These are phyloP conservation scores for Eucalyptus paniculata DNA, from an alignment of 345 rosid genomes.

Conservation along the genomic window DNA sequence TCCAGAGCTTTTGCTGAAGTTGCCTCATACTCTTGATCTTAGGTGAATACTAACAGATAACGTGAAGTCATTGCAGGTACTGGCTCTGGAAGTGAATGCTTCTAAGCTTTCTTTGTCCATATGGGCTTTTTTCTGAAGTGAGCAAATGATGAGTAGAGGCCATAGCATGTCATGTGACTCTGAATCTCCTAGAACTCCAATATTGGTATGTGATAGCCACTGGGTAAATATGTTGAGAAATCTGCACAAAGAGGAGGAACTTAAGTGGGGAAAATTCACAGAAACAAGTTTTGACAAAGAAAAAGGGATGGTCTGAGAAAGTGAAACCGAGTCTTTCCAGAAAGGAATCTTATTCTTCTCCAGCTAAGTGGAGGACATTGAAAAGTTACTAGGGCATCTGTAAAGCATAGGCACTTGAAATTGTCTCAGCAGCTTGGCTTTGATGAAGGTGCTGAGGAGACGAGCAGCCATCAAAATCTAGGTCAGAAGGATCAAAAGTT, in stretches of 20 bases:
- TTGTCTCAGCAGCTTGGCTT: slow-evolving; percentile 45
- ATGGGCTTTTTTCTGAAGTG: slow-evolving; percentile 15
- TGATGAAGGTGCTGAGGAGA: slow-evolving; percentile 27
- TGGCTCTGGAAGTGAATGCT: slow-evolving; percentile 42
- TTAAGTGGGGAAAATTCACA: slow-evolving; percentile 11
- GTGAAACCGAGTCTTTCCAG: slow-evolving; percentile 40
- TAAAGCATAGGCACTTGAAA: slow-evolving; percentile 45
- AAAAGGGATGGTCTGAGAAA: slow-evolving; percentile 67
- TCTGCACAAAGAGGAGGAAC: slow-evolving; percentile 55
- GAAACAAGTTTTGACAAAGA: slow-evolving; percentile 27
- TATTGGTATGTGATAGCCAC: slow-evolving; percentile 54
- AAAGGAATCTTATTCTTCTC: slow-evolving; percentile 59
- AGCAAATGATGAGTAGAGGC: slow-evolving; percentile 27
- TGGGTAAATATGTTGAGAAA: slow-evolving; percentile 95
- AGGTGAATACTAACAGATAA: slow-evolving; percentile 37
- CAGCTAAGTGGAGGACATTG: slow-evolving; percentile 14
- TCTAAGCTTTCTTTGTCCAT: slow-evolving; percentile 4
- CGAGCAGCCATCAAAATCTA: slow-evolving; percentile 1
- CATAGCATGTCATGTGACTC: slow-evolving; percentile 34
- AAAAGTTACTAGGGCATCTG: slow-evolving; percentile 22
- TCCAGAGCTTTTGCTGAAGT: slow-evolving; percentile 73
- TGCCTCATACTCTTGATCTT: slow-evolving; percentile 23
- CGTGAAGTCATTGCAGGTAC: slow-evolving; percentile 58
- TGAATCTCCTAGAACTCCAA: slow-evolving; percentile 49
- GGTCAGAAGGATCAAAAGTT: slow-evolving; percentile 4